phyloP scores from a whole-genome alignment of 2,329 filamentous ascomycete species.

The Cadophora sp. region DNA sequence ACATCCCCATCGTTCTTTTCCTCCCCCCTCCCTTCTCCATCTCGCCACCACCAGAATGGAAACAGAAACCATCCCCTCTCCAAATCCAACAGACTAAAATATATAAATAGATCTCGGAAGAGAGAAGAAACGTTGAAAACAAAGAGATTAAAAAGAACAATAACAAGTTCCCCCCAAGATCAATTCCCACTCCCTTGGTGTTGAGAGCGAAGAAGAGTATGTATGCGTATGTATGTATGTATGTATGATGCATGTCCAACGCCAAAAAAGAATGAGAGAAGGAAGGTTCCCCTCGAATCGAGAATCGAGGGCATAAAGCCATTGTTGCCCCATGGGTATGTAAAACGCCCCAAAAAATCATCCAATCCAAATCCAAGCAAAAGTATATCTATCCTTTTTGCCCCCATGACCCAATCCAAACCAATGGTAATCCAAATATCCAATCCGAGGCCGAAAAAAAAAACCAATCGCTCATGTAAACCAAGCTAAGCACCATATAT shows the following conservation, averaged over 20 bases:
- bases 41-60: no score
- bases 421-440: neutral
- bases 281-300: neutral
- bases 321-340: slow-evolving; percentile 19
- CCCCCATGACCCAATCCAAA: slow-evolving; percentile 6
- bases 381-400: slow-evolving; percentile 15
- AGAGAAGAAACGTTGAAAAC: neutral
- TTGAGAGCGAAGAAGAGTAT: slow-evolving; percentile 35
- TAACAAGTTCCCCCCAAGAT: slow-evolving; percentile 12
- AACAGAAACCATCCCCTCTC: neutral
- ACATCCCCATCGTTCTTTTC: neutral
- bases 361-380: neutral
- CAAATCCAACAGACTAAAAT: neutral
- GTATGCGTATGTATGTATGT: slow-evolving; percentile 9
- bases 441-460: neutral
- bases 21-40: neutral
- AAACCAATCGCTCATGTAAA: slow-evolving; percentile 7
- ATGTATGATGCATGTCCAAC: slow-evolving; percentile 4
- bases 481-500: neutral
- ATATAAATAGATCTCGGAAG: neutral
- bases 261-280: neutral
- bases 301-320: neutral
- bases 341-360: slow-evolving; percentile 15
- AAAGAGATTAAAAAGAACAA: neutral
- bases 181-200: slow-evolving; percentile 38